Conservation (phyloP, 225 moss, liverwort and hornwort species). For the Bryoerythrophyllum caledonicum region DNA sequence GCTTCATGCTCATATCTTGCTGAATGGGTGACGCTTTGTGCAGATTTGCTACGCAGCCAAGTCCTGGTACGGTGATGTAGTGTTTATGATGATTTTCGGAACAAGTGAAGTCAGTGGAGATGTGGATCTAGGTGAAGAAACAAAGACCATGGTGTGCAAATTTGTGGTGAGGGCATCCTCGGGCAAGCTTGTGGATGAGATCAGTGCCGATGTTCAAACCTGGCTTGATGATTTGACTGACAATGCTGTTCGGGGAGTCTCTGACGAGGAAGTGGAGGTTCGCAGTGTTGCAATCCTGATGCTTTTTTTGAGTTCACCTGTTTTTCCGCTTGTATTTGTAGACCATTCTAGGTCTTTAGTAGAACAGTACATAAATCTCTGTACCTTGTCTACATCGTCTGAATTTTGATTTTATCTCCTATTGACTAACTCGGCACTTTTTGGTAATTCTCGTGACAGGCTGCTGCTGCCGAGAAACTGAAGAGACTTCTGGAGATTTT, state of each 20-base stretch:
- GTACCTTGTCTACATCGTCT: background rate
- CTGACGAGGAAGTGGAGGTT: constrained; percentile 90
- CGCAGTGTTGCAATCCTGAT: constrained; percentile 8
- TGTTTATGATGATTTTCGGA: constrained; percentile 94
- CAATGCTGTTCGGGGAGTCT: constrained; percentile 72
- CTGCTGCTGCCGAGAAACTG: constrained; percentile 75
- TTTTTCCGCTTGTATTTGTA: background rate
- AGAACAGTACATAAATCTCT: background rate
- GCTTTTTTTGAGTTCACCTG: background rate
- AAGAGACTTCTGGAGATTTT: constrained; percentile 72
- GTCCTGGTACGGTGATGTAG: constrained; percentile 95
- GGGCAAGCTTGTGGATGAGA: constrained; percentile 75
- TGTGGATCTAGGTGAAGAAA: constrained; percentile 86
- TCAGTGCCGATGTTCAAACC: constrained; percentile 76
- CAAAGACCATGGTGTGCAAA: constrained; percentile 91
- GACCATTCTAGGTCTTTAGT: background rate
- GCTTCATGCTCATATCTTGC: background rate
- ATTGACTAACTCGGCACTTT: background rate
- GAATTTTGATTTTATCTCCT: background rate
- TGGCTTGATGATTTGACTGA: constrained; percentile 96
- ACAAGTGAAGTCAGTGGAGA: constrained; percentile 93
- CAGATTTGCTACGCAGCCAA: constrained; percentile 97
- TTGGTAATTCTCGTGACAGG: constrained; percentile 33
- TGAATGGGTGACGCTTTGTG: constrained; percentile 18
- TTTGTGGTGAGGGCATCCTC: constrained; percentile 92